Evolutionary conservation across 2,329 filamentous ascomycete genomes (phyloP).

Genomic region (Clonostachys sp.): DNA sequence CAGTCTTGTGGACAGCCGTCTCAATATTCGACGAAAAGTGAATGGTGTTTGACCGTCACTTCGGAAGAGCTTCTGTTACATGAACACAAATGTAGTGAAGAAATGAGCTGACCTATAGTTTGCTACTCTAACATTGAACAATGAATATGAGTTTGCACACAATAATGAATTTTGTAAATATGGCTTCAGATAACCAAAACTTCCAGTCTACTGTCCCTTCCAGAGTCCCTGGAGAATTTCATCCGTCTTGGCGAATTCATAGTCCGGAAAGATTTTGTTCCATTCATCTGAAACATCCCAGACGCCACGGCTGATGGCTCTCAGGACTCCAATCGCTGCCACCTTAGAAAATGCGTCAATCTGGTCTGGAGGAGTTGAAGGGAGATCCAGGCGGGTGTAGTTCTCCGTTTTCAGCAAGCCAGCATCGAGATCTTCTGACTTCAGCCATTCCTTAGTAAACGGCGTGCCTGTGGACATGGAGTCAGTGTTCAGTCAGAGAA

Average conservation of each 20-base stretch:
- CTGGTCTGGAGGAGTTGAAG: constrained; percentile 10
- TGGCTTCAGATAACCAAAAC: too few relatives aligned
- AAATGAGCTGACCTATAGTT: too few relatives aligned
- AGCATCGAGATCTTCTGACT: constrained; percentile 10
- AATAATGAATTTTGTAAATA: too few relatives aligned
- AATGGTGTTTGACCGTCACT: too few relatives aligned
- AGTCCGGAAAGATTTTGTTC: constrained; percentile 38
- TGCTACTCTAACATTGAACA: too few relatives aligned
- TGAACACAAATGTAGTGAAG: too few relatives aligned
- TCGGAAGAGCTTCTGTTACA: too few relatives aligned
- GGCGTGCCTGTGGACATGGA: constrained; percentile 7
- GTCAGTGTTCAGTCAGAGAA: not conserved
- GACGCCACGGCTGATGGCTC: constrained; percentile 21
- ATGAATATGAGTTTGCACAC: too few relatives aligned
- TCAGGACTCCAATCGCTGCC: constrained; percentile 24
- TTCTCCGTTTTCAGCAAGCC: constrained; percentile 1
- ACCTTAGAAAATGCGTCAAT: constrained; percentile 12
- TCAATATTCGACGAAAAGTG: too few relatives aligned
- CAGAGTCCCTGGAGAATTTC: constrained; percentile 7
- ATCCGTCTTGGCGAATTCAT: constrained; percentile 31
- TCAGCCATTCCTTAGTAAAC: constrained; percentile 10
- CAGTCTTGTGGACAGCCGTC: too few relatives aligned
- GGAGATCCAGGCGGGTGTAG: not conserved
- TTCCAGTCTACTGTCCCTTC: too few relatives aligned
- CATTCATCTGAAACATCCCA: constrained; percentile 35